phyloP scores from a whole-genome alignment of 2,329 filamentous ascomycete species.

The Rhexocercosporidium sp. region DNA sequence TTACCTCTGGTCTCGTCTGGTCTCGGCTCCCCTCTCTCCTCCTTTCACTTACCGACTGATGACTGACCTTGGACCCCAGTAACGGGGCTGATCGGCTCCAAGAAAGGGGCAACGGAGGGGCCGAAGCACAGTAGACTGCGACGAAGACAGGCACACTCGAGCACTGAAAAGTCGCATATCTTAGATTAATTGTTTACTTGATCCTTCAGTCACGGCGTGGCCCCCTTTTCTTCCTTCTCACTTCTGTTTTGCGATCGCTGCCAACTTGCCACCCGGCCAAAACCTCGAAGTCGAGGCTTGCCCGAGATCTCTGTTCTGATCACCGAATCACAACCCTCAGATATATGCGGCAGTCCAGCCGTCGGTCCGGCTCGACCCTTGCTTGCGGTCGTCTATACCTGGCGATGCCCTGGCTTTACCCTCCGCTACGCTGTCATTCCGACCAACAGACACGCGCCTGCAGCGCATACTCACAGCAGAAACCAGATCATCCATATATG shows the following conservation, averaged over 20 bases:
- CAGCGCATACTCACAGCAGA: slow-evolving; percentile 21
- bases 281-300: slow-evolving; percentile 8
- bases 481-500: slow-evolving; percentile 6
- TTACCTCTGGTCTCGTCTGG: not conserved
- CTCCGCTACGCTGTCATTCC: not conserved
- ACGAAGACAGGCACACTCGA: not conserved
- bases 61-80: not conserved
- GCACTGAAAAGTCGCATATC: not conserved
- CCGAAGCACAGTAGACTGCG: not conserved
- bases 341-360: slow-evolving; percentile 9
- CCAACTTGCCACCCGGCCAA: slow-evolving; percentile 7
- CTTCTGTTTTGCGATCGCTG: not conserved
- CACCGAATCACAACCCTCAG: slow-evolving; percentile 1
- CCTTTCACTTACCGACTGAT: not conserved
- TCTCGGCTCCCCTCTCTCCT: not conserved
- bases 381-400: slow-evolving; percentile 6
- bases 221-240: slow-evolving; percentile 3
- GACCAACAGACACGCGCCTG: slow-evolving; percentile 20
- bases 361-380: slow-evolving; percentile 23
- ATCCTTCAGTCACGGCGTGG: not conserved
- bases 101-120: not conserved
- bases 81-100: slow-evolving; percentile 3
- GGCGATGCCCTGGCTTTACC: slow-evolving; percentile 3
- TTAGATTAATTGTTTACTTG: not conserved
- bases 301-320: not conserved